Evolutionary conservation across 257 asterid genomes (phyloP).

Genomic region (Striga asiatica): DNA sequence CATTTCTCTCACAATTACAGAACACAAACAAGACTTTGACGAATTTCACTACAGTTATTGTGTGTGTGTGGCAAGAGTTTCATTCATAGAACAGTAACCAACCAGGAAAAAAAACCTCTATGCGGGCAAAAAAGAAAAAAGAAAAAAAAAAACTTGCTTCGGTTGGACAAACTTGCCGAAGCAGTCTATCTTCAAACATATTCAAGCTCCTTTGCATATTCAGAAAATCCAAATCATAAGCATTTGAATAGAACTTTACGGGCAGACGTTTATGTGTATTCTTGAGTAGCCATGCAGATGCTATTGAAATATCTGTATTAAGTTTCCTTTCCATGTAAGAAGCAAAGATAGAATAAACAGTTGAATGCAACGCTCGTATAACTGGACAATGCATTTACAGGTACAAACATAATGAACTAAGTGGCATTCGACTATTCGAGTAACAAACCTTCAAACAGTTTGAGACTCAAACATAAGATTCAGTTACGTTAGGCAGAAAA

Average conservation of each 20-base stretch:
- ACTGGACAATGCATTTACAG: background rate
- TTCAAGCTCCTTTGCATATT: too few species aligned
- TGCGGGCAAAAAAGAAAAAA: too few species aligned
- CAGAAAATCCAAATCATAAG: too few species aligned
- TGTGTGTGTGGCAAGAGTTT: too few species aligned
- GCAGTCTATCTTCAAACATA: too few species aligned
- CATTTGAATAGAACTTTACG: too few species aligned
- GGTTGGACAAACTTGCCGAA: too few species aligned
- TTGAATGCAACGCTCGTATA: background rate
- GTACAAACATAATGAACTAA: background rate
- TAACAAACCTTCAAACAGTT: background rate
- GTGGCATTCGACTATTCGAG: background rate
- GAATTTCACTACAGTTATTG: background rate
- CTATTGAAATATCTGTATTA: background rate
- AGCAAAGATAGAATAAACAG: background rate
- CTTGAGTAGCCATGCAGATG: background rate
- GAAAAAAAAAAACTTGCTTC: too few species aligned
- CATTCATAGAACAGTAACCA: too few species aligned
- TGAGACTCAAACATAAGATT: background rate
- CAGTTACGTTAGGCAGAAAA: background rate
- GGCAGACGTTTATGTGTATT: background rate
- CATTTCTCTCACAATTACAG: background rate
- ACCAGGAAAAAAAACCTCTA: too few species aligned
- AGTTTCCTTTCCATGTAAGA: background rate
- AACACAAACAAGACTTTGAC: background rate